Evolutionary conservation across 2,329 filamentous ascomycete species (phyloP).

Genomic region (Rhynchosporium graminicola): DNA sequence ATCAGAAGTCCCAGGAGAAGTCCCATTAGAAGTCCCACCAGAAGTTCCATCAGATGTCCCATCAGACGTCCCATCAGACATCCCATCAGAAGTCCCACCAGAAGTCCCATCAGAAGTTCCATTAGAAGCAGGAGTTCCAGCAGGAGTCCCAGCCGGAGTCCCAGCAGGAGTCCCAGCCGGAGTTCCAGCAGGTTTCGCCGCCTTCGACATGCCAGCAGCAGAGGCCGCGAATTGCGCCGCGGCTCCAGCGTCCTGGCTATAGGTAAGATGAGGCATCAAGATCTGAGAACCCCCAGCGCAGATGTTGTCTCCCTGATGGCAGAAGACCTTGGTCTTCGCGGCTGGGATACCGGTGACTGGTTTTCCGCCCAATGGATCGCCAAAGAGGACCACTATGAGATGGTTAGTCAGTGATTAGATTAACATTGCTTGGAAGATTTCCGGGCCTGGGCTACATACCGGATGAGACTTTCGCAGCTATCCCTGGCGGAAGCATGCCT

Average conservation of each 20-base stretch:
- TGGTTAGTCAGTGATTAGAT: neutral
- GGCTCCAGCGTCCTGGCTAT: slow-evolving; percentile 15
- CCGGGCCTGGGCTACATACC: slow-evolving; percentile 19
- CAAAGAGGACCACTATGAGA: slow-evolving; percentile 33
- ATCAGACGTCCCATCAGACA: no score
- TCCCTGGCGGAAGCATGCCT: slow-evolving; percentile 18
- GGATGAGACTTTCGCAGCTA: slow-evolving; percentile 26
- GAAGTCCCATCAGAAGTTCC: no score
- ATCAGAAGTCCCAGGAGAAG: no score
- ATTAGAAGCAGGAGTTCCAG: no score
- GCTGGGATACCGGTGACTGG: slow-evolving; percentile 28
- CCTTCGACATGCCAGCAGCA: slow-evolving; percentile 5
- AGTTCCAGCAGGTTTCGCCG: no score
- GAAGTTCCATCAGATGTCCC: no score
- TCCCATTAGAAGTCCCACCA: no score
- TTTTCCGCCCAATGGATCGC: slow-evolving; percentile 34
- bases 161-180: no score
- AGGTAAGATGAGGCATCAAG: slow-evolving; percentile 29
- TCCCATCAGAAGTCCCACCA: no score
- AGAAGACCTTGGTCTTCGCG: slow-evolving; percentile 32
- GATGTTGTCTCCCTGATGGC: slow-evolving; percentile 33
- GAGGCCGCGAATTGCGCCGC: slow-evolving; percentile 16
- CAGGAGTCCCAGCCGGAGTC: no score
- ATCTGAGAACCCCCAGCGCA: slow-evolving; percentile 25
- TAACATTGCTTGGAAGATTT: neutral